phyloP scores from a whole-genome alignment of 352 stramenopile genomes.

The Globisporangium iwayamae region DNA sequence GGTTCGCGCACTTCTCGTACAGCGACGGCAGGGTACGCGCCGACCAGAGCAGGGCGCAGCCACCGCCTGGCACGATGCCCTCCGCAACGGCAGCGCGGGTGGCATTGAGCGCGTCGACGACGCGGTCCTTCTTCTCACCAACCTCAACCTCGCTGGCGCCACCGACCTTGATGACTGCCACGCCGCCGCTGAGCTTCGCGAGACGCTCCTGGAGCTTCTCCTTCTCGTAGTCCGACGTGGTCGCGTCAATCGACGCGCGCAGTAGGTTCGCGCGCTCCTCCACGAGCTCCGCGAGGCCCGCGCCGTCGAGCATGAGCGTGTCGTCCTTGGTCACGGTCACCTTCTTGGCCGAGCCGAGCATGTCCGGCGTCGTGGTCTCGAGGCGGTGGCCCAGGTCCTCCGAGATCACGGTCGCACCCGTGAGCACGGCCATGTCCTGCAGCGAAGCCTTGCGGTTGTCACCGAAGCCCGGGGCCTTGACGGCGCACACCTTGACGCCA shows the following conservation, averaged over 20 bases:
- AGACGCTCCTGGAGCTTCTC: constrained; percentile 99
- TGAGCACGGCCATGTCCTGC: constrained; percentile 99
- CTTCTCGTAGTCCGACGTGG: constrained; percentile 99
- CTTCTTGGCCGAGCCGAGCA: constrained; percentile 94
- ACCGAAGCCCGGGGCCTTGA: constrained; percentile 99
- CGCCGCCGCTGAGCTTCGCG: constrained; percentile 98
- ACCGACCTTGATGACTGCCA: constrained; percentile 99
- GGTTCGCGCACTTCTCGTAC: constrained; percentile 89
- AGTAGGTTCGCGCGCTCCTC: constrained; percentile 97
- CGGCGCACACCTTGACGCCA: constrained; percentile 98
- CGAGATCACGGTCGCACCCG: constrained; percentile 96
- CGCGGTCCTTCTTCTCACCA: constrained; percentile 99
- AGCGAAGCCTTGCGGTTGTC: constrained; percentile 99
- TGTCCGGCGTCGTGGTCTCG: constrained; percentile 94
- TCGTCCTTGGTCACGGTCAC: constrained; percentile 99
- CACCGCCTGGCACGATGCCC: constrained; percentile 98
- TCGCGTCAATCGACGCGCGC: constrained; percentile 92
- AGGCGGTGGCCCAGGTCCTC: constrained; percentile 99
- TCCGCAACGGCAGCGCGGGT: constrained; percentile 98
- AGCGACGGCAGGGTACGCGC: constrained; percentile 90
- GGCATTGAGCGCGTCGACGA: constrained; percentile 99
- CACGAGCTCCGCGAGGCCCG: constrained; percentile 91
- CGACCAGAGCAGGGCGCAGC: constrained; percentile 96
- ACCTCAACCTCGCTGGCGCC: constrained; percentile 99
- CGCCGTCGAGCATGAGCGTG: constrained; percentile 97